A percentile compares a stretch with the other conserved stretches of the same genome.
These are phyloP conservation scores for Kodamaea hsintzibuensis DNA, from an alignment of 805 yeast genomes.

Conservation along the genomic window DNA sequence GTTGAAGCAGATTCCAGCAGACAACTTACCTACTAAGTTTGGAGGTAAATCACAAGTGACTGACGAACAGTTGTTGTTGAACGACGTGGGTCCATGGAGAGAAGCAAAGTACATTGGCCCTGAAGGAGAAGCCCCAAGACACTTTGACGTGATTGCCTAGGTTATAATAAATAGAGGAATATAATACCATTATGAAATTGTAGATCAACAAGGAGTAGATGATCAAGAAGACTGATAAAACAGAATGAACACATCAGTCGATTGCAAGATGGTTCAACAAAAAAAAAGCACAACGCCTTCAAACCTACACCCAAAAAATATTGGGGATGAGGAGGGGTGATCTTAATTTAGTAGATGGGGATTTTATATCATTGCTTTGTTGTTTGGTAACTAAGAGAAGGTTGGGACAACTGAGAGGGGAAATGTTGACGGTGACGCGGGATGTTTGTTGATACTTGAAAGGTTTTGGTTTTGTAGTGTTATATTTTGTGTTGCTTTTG, in stretches of 20 bases:
- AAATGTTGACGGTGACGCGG: too few relatives aligned
- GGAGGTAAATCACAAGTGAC: slow-evolving; percentile 78
- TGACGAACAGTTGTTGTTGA: slow-evolving; percentile 79
- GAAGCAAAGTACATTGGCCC: slow-evolving; percentile 86
- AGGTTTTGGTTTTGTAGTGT: too few relatives aligned
- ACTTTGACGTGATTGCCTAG: slow-evolving; percentile 16
- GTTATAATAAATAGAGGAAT: slow-evolving; percentile 5
- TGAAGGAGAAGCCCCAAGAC: slow-evolving; percentile 87
- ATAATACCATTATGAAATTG: neutral
- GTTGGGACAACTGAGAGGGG: neutral
- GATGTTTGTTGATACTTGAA: too few relatives aligned
- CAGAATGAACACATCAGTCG: neutral
- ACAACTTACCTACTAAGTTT: slow-evolving; percentile 86
- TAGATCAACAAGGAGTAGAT: neutral
- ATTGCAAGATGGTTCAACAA: neutral
- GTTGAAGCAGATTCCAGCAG: slow-evolving; percentile 88
- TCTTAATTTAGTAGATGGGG: neutral
- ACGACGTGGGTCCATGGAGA: slow-evolving; percentile 98
- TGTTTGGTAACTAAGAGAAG: neutral
- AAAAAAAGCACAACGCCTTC: neutral
- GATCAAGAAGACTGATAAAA: too few relatives aligned
- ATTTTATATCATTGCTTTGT: neutral
- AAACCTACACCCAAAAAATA: neutral
- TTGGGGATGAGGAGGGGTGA: neutral
- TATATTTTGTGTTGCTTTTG: too few relatives aligned